Evolutionary conservation across 2,329 filamentous ascomycete species (phyloP).

Genomic region (Davidsoniella virescens): DNA sequence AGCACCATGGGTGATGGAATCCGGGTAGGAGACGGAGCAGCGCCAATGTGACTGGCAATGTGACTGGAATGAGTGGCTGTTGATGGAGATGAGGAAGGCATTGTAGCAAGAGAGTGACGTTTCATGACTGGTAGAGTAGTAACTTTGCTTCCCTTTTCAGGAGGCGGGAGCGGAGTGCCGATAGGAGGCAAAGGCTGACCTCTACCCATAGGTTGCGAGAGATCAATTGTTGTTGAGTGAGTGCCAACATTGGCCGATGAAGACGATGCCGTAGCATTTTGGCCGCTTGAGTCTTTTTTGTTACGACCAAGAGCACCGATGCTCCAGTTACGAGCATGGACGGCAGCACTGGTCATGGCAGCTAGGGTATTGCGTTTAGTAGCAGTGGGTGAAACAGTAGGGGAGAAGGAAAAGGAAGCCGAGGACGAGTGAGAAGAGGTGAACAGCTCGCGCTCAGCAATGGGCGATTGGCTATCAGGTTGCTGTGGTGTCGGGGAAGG

Average conservation of each 20-base stretch:
- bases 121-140: constrained; percentile 42
- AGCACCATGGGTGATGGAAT: constrained; percentile 8
- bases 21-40: not conserved
- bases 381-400: not conserved
- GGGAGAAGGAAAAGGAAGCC: not conserved
- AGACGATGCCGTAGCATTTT: constrained; percentile 16
- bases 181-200: constrained; percentile 70
- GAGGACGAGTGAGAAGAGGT: not conserved
- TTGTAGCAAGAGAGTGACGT: constrained; percentile 30
- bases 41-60: not conserved
- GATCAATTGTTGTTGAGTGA: constrained; percentile 23
- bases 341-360: constrained; percentile 38
- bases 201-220: constrained; percentile 59
- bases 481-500: not conserved
- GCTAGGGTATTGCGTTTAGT: constrained; percentile 27
- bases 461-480: not conserved
- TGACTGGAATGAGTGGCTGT: not conserved
- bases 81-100: not conserved
- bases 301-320: constrained; percentile 38
- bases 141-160: constrained; percentile 42
- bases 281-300: constrained; percentile 21
- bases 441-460: not conserved
- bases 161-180: constrained; percentile 59
- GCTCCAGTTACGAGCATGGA: constrained; percentile 42
- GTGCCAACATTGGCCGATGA: constrained; percentile 6